Conservation (phyloP, 2,329 filamentous ascomycete genomes). For the Penicillium sp. region DNA sequence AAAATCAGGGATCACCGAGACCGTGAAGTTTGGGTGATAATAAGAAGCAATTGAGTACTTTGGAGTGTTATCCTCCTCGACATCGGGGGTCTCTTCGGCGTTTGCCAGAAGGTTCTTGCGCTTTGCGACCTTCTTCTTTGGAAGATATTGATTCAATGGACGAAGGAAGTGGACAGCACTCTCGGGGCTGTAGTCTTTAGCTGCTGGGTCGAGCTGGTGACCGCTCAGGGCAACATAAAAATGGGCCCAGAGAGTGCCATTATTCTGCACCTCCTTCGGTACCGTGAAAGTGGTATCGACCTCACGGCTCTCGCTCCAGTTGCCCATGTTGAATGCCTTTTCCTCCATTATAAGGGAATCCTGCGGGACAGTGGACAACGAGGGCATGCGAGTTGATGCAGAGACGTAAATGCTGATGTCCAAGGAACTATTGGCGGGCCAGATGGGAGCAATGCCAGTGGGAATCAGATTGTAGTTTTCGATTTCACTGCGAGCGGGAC, state of each 20-base stretch:
- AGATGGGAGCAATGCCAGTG: conserved; percentile 77
- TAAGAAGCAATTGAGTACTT: conserved; percentile 75
- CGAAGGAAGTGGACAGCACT: conserved; percentile 80
- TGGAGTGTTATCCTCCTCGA: conserved; percentile 50
- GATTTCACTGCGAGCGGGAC: conserved; percentile 50
- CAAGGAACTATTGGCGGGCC: conserved; percentile 72
- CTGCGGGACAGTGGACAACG: conserved; percentile 59
- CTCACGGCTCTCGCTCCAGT: conserved; percentile 73
- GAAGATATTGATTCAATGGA: conserved; percentile 82
- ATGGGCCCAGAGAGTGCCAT: conserved; percentile 91
- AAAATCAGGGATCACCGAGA: conserved; percentile 78
- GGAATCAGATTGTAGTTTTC: conserved; percentile 50
- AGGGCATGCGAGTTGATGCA: conserved; percentile 63
- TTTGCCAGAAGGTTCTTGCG: conserved; percentile 73
- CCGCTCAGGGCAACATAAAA: conserved; percentile 82
- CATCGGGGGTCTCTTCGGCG: conserved; percentile 46
- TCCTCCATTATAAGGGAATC: conserved; percentile 75
- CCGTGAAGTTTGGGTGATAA: conserved; percentile 91
- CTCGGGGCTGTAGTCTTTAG: conserved; percentile 65
- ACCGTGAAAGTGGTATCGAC: conserved; percentile 74
- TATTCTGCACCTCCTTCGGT: conserved; percentile 76
- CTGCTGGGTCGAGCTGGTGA: conserved; percentile 69
- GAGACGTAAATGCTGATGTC: conserved; percentile 86
- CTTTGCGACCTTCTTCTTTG: conserved; percentile 86
- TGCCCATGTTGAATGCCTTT: conserved; percentile 72